phyloP scores from a whole-genome alignment of 257 asterid species.

The Parsonsia alboflavescens region DNA sequence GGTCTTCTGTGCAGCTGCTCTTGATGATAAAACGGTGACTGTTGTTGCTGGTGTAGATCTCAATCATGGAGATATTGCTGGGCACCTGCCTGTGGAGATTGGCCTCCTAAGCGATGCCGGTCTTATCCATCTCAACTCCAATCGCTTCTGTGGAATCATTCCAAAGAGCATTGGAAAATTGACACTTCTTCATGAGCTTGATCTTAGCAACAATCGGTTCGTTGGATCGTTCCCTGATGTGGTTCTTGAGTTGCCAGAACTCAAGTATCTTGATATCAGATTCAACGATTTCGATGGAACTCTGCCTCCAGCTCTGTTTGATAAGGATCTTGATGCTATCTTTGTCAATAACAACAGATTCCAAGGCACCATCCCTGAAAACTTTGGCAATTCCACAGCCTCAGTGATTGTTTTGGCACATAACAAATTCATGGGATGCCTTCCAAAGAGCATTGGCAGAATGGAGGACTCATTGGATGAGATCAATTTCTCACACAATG shows the following conservation, averaged over 20 bases:
- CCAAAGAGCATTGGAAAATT: constrained; percentile 47
- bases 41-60: constrained; percentile 88
- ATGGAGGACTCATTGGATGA: constrained; percentile 64
- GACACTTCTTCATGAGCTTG: constrained; percentile 52
- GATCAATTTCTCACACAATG: constrained; percentile 35
- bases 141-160: constrained; percentile 76
- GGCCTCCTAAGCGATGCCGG: constrained; percentile 59
- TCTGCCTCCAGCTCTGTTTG: constrained; percentile 39
- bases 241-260: constrained; percentile 45
- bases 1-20: constrained; percentile 55
- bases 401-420: constrained; percentile 58
- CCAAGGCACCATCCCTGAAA: constrained; percentile 47
- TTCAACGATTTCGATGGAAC: constrained; percentile 83
- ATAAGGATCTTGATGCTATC: constrained; percentile 49
- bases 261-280: constrained; percentile 68
- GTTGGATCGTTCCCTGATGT: constrained; percentile 73
- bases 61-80: constrained; percentile 79
- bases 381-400: constrained; percentile 60
- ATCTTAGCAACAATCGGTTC: constrained; percentile 82
- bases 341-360: constrained; percentile 64
- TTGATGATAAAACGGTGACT: constrained; percentile 39
- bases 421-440: constrained; percentile 56
- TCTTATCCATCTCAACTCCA: constrained; percentile 73
- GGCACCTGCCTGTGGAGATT: constrained; percentile 73
- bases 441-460: constrained; percentile 61